Evolutionary conservation across 2,329 filamentous ascomycete genomes (phyloP).

Genomic region (Penicillium sp.): DNA sequence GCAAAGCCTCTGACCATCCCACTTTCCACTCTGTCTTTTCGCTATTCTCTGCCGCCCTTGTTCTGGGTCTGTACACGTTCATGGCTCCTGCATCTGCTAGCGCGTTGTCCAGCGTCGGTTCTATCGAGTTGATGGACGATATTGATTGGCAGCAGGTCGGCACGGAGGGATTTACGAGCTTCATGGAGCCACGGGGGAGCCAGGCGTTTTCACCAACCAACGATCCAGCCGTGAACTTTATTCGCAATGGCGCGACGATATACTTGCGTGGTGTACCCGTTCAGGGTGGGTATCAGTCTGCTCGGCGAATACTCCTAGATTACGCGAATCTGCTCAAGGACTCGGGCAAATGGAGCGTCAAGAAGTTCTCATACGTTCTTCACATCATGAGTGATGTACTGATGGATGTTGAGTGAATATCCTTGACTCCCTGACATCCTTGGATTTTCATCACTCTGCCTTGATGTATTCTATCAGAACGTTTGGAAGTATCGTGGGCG

Average conservation of each 20-base stretch:
- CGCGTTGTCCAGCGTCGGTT: conserved; percentile 28
- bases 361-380: conserved; percentile 54
- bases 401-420: conserved; percentile 38
- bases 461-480: conserved; percentile 4
- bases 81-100: conserved; percentile 41
- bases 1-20: conserved; percentile 55
- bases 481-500: not conserved
- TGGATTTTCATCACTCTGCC: not conserved
- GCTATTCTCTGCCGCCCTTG: conserved; percentile 54
- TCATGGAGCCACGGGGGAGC: conserved; percentile 37
- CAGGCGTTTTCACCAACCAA: conserved; percentile 33
- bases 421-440: too few relatives aligned
- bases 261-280: conserved; percentile 52
- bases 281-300: conserved; percentile 54
- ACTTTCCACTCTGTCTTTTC: conserved; percentile 54
- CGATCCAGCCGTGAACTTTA: conserved; percentile 45
- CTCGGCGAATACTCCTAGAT: conserved; percentile 54
- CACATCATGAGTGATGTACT: conserved; percentile 58
- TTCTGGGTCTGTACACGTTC: conserved; percentile 56
- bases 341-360: conserved; percentile 54
- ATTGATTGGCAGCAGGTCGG: conserved; percentile 54
- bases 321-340: conserved; percentile 57
- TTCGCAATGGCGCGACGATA: conserved; percentile 52
- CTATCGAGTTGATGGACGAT: conserved; percentile 52
- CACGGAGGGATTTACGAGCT: conserved; percentile 48